Evolutionary conservation across 192 early-diverging fungal genomes (phyloP), one percentile per base, ranked within the genome.

Genomic region (Coemansia sp.): DNA sequence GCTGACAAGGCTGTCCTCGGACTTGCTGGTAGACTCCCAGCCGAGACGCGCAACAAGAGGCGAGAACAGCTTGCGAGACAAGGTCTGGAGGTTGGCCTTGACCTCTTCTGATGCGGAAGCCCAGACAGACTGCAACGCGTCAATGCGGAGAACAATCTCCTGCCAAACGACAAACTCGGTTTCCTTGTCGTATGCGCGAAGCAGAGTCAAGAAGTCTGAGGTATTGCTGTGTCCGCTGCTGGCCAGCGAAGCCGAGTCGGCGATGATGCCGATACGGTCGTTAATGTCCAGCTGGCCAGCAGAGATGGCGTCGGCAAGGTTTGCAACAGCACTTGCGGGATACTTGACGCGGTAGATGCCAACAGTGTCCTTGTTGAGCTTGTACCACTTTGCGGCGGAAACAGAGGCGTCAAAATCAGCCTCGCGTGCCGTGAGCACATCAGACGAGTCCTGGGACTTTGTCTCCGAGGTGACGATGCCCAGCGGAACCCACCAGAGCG

Each of bases 331-430:
- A 10, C 83, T 66, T 21, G 85, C 68, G 13, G 89, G 85, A 55
- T 92, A 92, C 47, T 92, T 88, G 5, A 95, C 93, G 40, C 95
- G 89, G 84, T 93, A 98, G 64, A 98, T 89, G 16, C 92, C 90
- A 18, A 88, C 91, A 55, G 89, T 86, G 58, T 85, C 83, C 59
- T 82, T 85, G 87, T 98, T 98, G 55, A 98, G 85, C 84, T 96
- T 95, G 85, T 88, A 95, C 69, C 88, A 89, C 62, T 71, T 76
- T 16, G 86, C 68, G 60, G 61, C 73, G 21, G 81, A 69, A 12
- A 89, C 69, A 16, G 89, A 78, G 62, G 91, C 78, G 22, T 70
- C 72, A 6, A 83, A 57, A 3, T 73, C 70, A 22, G 76, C 78
- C 49, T 82, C 76, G 40, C 71, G 69, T 42, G 82, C 40, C 32